Evolutionary conservation across 2,329 filamentous ascomycete species (phyloP).

Genomic region (Colletotrichum godetiae): DNA sequence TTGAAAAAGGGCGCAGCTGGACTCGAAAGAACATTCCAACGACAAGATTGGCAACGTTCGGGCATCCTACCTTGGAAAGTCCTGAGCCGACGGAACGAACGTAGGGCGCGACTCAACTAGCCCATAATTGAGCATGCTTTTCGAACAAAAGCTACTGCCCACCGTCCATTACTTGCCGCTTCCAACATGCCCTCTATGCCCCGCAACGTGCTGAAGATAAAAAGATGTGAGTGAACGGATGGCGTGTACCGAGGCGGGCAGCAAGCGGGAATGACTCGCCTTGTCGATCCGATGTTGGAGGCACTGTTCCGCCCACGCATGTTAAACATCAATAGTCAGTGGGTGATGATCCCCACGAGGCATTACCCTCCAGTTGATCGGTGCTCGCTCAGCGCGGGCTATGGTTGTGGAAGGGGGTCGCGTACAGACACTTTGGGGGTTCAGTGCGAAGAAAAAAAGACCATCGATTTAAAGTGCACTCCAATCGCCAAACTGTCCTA

Average conservation of each 20-base stretch:
- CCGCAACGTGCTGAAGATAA: neutral
- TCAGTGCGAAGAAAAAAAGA: slow-evolving; percentile 36
- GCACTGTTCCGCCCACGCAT: neutral
- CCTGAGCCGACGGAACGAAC: slow-evolving; percentile 18
- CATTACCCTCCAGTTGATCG: neutral
- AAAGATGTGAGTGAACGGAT: neutral
- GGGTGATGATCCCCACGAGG: slow-evolving; percentile 11
- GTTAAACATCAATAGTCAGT: slow-evolving; percentile 9
- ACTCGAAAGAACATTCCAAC: neutral
- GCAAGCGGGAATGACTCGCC: slow-evolving; percentile 19
- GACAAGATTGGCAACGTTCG: neutral
- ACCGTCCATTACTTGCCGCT: neutral
- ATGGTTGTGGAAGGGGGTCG: neutral
- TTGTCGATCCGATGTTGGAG: neutral
- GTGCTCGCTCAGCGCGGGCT: slow-evolving; percentile 9
- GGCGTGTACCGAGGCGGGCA: neutral
- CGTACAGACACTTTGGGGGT: neutral
- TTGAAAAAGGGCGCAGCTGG: neutral
- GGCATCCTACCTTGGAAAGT: too few relatives aligned
- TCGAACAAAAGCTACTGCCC: slow-evolving; percentile 15
- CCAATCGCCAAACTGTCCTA: slow-evolving; percentile 64
- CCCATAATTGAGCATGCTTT: neutral
- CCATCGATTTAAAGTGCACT: slow-evolving; percentile 58
- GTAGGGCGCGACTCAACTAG: neutral
- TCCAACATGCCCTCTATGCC: neutral